These are phyloP conservation scores for Solanum hybrid DNA, from an alignment of 305 asterid genomes.

Conservation along the genomic window DNA sequence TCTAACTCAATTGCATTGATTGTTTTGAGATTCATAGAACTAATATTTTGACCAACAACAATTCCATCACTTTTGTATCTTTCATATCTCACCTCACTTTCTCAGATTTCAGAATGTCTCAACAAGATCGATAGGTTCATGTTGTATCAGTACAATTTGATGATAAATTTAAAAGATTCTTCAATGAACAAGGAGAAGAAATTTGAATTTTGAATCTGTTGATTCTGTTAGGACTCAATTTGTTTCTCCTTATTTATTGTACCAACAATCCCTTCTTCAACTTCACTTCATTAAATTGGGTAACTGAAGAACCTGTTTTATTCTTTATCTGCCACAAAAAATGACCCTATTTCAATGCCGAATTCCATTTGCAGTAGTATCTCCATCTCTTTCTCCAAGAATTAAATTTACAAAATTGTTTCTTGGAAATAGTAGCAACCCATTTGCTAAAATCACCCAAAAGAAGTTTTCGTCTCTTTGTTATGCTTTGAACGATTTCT, in stretches of 20 bases:
- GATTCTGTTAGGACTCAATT: neutral
- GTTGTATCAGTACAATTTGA: too few relatives aligned
- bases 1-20: too few relatives aligned
- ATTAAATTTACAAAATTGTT: neutral
- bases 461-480: neutral
- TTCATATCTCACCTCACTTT: too few relatives aligned
- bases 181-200: too few relatives aligned
- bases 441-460: neutral
- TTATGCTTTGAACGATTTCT: conserved; percentile 17
- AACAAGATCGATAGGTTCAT: too few relatives aligned
- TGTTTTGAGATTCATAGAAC: too few relatives aligned
- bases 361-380: neutral
- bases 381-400: neutral
- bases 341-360: conserved; percentile 13
- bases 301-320: neutral
- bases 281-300: neutral
- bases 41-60: too few relatives aligned
- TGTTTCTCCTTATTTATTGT: neutral
- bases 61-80: too few relatives aligned
- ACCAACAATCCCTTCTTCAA: neutral
- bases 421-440: neutral
- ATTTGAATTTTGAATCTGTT: too few relatives aligned
- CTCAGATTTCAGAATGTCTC: too few relatives aligned
- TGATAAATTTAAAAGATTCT: too few relatives aligned
- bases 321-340: neutral